Evolutionary conservation across 345 rosid species (phyloP), one percentile per base, ranked within the genome.

Genomic region (Camelina neglecta): DNA sequence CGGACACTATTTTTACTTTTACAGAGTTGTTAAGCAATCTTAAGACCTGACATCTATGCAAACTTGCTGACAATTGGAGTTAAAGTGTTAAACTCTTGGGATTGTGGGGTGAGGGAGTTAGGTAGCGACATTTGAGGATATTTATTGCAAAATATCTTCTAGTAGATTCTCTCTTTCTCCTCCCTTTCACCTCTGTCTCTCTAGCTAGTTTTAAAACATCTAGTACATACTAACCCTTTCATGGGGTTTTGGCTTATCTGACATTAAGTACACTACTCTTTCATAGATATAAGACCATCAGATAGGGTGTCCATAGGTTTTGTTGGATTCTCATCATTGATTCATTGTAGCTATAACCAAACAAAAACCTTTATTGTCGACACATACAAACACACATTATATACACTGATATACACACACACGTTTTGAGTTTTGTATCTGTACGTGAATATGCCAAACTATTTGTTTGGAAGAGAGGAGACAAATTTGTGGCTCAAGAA

Each of bases 401-500:
- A 33, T 33, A 59, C 38, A 35, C 29, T 3, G 29, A 26, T 26
- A 26, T 26, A 26, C 33, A 61, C 38, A 61, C 38, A 68, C 70
- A 31, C 41, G 72, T 57, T 51, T 69, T 68, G 61, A 33, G 57
- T 60, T 76, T 44, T 53, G 69, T 64, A 13, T 53, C 50, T 76
- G 55, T 41, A 60, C 8, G 69, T 41, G 61, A 74, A 65, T 55
- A 38, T 56, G 53, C 71, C 59, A 76, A 71, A 33, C 23, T 65
- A 49, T 77, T 58, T 77, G 73, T 72, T 60, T 59, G 81, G 41
- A 66, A 61, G 72, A 42, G 44, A 66, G 56, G 77, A 78, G 68
- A 65, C 81, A 78, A 77, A 78, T 16, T 72, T 66, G 77, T 66
- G 77, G 81, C 81, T 78, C 81, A 31, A 72, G 63, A 41, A 13